Conservation (phyloP, 495 filamentous ascomycete species). For the Pyrenula massariospora region DNA sequence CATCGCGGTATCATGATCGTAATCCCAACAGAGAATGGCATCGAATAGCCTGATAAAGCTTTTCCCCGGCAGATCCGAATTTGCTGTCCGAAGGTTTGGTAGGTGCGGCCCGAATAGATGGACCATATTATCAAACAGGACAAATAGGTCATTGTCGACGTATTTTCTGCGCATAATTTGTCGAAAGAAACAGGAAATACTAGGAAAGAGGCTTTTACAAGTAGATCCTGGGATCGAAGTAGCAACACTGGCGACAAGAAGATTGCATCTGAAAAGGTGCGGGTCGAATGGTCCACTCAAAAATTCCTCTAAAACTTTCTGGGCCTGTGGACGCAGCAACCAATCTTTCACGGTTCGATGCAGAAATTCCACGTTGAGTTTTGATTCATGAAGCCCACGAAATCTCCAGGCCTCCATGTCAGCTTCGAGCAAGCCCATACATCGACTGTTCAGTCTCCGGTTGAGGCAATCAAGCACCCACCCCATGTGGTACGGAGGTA, state of each 20-base stretch:
- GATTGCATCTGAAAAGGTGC: neutral
- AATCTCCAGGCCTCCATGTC: neutral
- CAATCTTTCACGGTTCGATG: neutral
- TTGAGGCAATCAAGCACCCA: neutral
- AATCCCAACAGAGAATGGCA: neutral
- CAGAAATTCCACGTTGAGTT: neutral
- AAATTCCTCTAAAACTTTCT: neutral
- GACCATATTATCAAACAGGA: neutral
- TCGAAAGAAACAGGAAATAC: neutral
- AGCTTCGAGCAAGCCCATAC: conserved; percentile 4
- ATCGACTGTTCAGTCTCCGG: conserved; percentile 4
- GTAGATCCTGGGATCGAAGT: neutral
- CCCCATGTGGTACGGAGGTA: neutral
- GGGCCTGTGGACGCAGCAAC: neutral
- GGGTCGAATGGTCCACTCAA: neutral
- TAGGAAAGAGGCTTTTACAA: neutral
- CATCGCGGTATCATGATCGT: neutral
- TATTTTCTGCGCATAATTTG: neutral
- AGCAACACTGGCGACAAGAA: neutral
- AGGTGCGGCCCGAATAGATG: neutral
- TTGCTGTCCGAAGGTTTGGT: neutral
- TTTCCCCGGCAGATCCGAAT: neutral
- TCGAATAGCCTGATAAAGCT: neutral
- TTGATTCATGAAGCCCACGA: neutral
- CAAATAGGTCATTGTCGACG: neutral